Evolutionary conservation across 2,329 filamentous ascomycete genomes (phyloP), one percentile per base, ranked within the genome.

Genomic region (Ilyonectria destructans): DNA sequence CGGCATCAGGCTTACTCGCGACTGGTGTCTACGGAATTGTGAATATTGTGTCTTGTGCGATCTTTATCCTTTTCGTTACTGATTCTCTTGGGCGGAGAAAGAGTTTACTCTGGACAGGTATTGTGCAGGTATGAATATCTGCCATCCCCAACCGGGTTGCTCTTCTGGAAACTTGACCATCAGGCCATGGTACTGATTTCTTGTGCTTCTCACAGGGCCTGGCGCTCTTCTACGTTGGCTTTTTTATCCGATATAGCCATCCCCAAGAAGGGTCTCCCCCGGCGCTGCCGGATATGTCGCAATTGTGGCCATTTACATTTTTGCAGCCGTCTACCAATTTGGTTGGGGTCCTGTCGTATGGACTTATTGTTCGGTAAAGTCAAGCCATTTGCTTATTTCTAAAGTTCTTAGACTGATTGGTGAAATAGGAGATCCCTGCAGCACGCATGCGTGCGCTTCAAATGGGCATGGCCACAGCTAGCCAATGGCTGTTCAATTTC

Each of bases 401-500:
- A 2, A 65, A 17, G 21, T 6, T 2, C 1, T 8, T 2, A 40
- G 13, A 17, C 60, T 68, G 2, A 65, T 19, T 23, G 1, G 4
- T 2, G 1, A 8, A 15, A 3, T 23, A 68, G 56, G 62, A 68
- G 8, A 68, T 68, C 6, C 62, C 66, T 2, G 63, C 67, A 0
- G 67, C 67, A 2, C 67, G 67, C 23, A 69, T 69, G 63, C 67
- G 67, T 31, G 58, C 67, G 1, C 49, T 69, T 3, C 63, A 67
- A 40, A 69, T 69, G 59, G 67, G 67, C 6, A 67, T 69, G 63
- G 63, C 67, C 1, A 69, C 67, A 2, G 63, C 67, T 1, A 63
- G 63, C 23, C 67, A 69, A 21, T 69, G 63, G 59, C 37, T 69
- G 15, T 69, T 69, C 58, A 69, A 69, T 21, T 69, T 69, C 49